Evolutionary conservation across 2,329 filamentous ascomycete species (phyloP).

Genomic region (Capronia epimyces): DNA sequence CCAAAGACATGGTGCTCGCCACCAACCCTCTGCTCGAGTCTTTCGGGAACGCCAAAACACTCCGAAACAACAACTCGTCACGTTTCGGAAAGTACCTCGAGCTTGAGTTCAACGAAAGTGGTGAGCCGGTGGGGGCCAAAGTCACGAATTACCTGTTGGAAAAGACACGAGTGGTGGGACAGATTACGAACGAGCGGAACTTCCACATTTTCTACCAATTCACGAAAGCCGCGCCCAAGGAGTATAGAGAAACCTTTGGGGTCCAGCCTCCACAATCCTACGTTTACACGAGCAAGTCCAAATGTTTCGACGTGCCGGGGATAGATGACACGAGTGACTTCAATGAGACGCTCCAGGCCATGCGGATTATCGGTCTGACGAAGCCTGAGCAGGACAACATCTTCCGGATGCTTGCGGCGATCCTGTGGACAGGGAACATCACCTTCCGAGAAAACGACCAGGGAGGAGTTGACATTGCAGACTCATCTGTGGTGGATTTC

Average conservation of each 20-base stretch:
- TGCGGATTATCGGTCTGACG: conserved; percentile 85
- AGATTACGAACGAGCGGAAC: conserved; percentile 92
- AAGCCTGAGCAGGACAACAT: conserved; percentile 92
- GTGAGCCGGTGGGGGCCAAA: conserved; percentile 90
- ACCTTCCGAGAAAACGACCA: conserved; percentile 83
- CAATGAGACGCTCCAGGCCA: conserved; percentile 83
- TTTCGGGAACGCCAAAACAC: conserved; percentile 95
- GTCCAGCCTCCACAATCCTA: conserved; percentile 90
- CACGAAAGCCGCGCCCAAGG: conserved; percentile 83
- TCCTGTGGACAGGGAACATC: conserved; percentile 93
- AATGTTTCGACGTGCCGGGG: conserved; percentile 88
- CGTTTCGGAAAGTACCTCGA: conserved; percentile 98
- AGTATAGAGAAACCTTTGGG: conserved; percentile 81
- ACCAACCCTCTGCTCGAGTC: conserved; percentile 96
- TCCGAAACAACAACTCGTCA: conserved; percentile 98
- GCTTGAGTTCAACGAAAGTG: conserved; percentile 86
- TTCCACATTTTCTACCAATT: conserved; percentile 99
- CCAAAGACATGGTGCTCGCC: conserved; percentile 98
- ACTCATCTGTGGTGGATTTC: conserved; percentile 90
- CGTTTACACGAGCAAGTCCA: conserved; percentile 85
- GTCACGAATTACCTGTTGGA: conserved; percentile 98
- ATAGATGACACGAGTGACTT: conserved; percentile 91
- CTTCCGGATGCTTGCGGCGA: conserved; percentile 86
- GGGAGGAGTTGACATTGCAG: conserved; percentile 78
- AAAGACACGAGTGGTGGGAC: conserved; percentile 89